Evolutionary conservation across 139 green algal species (phyloP), one percentile per base, ranked within the genome.

Genomic region (Chlorella ohadii): DNA sequence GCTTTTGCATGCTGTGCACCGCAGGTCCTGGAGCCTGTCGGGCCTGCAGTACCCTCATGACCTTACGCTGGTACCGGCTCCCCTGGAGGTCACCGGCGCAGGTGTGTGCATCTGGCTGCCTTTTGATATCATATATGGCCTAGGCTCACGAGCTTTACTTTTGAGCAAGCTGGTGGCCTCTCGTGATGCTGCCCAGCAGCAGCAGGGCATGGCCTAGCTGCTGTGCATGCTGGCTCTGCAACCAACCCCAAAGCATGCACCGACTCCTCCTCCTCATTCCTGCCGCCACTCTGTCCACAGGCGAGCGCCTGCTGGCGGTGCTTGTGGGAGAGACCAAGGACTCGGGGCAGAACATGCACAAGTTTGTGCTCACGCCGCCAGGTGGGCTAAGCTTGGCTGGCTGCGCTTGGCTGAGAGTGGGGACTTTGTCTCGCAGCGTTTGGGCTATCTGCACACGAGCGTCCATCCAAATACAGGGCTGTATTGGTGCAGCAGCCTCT

Each of bases 251-350:
- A 47, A 25, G 9, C 31, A 34, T n/a, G 31, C 64, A 59, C 44
- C 6, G 9, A 51, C 44, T 16, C 44, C 44, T 51, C 44, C 44
- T 27, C 31, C 36, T n/a, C 23, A n/a, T n/a, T n/a, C 38, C 39
- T 38, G 47, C 72, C 38, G 47, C n/a, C 47, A 12, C 23, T 13
- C 13, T 39, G 31, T 33, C 36, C 39, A 59, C 76, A 82, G 78
- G 87, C 41, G 90, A 96, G 70, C 90, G 94, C 20, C 77, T 91
- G 36, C 85, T 96, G 65, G 85, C 94, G 13, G 41, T 97, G 33
- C 89, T 94, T 28, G 71, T 97, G 0, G 87, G 87, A 4, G 87
- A 93, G 61, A 92, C 90, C 9, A 67, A 74, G 33, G 57, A 81
- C 0, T 36, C 23, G 13, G 90, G 88, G 78, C 89, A 88, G 59